Base-by-base conservation (phyloP, 2,329 filamentous ascomycete species). In the Fusarium sororula region DNA sequence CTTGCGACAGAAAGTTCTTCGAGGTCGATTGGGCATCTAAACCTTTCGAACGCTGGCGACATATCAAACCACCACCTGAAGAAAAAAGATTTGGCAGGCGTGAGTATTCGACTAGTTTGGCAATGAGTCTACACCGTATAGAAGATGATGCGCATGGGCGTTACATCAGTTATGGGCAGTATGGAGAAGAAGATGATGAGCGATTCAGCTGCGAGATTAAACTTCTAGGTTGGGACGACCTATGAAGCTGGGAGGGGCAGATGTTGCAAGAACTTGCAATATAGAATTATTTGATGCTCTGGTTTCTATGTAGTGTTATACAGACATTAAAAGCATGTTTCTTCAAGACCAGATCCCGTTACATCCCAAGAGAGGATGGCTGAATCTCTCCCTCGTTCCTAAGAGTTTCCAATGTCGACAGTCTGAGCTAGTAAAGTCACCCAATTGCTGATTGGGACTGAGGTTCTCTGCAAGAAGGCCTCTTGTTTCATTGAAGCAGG, bases 1-100 rank as follows among this genome's bases (percentile, higher is more conserved):
- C 48, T 35, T 13, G 22, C 12, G 48, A 51, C 17, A 51, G 48
- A 7, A 51, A 3, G 48, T 20, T 51, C 3, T 0, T 18, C 3
- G 30, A 51, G 22, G 22, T 32, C 15, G 1, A n/a, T 32, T 50
- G 28, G 28, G 0, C 1, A 18, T 2, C 0, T 18, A 3, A 32
- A 18, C 20, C 28, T 50, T 6, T 32, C 7, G 7, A 50, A 18
- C 28, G 1, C 28, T 50, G 47, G 47, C 47, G 28, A 18, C 7
- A 55, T 39, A 10, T 39, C 24, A 17, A 9, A 35, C 32, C 51
- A 11, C 14, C 24, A 39, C 15, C 20, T 24, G 12, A 15, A 53
- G 28, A 24, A 6, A 30, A 9, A 24, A 22, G 3, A n/a, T n/a
- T 5, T 26, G 24, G 24, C n/a, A 24, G 5, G 15, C 4, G 1